Conservation (phyloP, 2,329 filamentous ascomycete species). For the Allantophomopsis lycopodina region DNA sequence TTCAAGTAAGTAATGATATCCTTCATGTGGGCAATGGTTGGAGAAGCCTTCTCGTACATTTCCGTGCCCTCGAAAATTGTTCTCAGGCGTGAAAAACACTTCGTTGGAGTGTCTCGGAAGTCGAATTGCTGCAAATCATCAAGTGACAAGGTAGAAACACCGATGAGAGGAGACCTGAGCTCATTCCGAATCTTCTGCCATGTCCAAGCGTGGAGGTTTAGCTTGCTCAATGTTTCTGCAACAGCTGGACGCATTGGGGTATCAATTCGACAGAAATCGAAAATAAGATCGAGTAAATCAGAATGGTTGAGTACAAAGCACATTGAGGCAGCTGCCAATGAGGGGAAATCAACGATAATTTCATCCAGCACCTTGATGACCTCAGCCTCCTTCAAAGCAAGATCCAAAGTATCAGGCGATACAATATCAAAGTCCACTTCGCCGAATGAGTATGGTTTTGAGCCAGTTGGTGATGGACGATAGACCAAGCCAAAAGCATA, state of each 20-base stretch:
- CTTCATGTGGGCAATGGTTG: slow-evolving; percentile 67
- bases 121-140: slow-evolving; percentile 87
- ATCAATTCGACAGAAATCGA: slow-evolving; percentile 77
- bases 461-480: slow-evolving; percentile 63
- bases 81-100: slow-evolving; percentile 45
- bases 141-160: slow-evolving; percentile 76
- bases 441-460: slow-evolving; percentile 68
- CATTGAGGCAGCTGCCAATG: slow-evolving; percentile 57
- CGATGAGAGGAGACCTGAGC: slow-evolving; percentile 66
- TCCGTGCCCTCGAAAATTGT: slow-evolving; percentile 47
- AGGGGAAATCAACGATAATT: slow-evolving; percentile 68
- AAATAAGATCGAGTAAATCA: slow-evolving; percentile 72
- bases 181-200: slow-evolving; percentile 78
- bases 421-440: slow-evolving; percentile 96
- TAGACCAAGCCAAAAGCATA: slow-evolving; percentile 85
- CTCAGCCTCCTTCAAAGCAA: slow-evolving; percentile 85
- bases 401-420: slow-evolving; percentile 66
- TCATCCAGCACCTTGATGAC: slow-evolving; percentile 91
- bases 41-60: slow-evolving; percentile 59
- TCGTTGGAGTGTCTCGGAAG: slow-evolving; percentile 53
- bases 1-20: slow-evolving; percentile 67
- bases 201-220: slow-evolving; percentile 68
- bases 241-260: slow-evolving; percentile 52
- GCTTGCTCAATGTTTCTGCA: slow-evolving; percentile 73
- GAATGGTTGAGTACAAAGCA: slow-evolving; percentile 88